Evolutionary conservation across 2,329 filamentous ascomycete genomes (phyloP).

Genomic region (Fulvia fulva): DNA sequence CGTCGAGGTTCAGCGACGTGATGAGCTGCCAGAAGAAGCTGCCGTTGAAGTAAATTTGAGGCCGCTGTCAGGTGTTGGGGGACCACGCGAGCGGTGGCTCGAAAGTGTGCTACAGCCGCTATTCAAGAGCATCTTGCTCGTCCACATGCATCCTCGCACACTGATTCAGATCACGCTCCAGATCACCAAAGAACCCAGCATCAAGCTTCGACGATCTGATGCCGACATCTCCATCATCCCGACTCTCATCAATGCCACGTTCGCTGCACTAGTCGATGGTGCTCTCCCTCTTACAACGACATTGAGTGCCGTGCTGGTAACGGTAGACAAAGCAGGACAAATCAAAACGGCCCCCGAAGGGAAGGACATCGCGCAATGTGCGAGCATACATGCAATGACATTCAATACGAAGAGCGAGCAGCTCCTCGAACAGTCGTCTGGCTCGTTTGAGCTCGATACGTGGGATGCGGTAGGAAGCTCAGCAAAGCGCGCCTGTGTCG

Average conservation of each 20-base stretch:
- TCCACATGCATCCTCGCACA: conserved; percentile 70
- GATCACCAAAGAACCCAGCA: conserved; percentile 40
- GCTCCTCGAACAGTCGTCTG: conserved; percentile 76
- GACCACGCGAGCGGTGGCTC: conserved; percentile 62
- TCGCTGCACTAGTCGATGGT: conserved; percentile 75
- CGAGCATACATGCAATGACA: conserved; percentile 75
- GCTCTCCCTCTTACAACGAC: conserved; percentile 75
- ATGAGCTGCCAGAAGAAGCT: conserved; percentile 89
- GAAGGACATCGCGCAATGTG: conserved; percentile 58
- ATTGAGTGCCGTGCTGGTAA: conserved; percentile 62
- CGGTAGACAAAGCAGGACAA: conserved; percentile 44
- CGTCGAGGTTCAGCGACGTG: conserved; percentile 80
- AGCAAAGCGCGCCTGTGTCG: conserved; percentile 62
- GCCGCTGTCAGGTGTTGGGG: conserved; percentile 76
- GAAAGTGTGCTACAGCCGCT: conserved; percentile 71
- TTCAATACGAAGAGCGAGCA: conserved; percentile 73
- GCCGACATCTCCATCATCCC: conserved; percentile 78
- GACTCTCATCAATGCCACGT: conserved; percentile 72
- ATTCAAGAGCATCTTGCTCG: conserved; percentile 68
- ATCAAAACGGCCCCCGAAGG: conserved; percentile 56
- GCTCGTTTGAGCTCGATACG: conserved; percentile 67
- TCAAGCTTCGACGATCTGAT: conserved; percentile 53
- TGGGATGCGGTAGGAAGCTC: conserved; percentile 69
- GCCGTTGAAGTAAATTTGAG: conserved; percentile 85
- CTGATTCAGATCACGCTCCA: conserved; percentile 81